phyloP scores from a whole-genome alignment of 2,329 filamentous ascomycete species.

The Cyphellophora attinorum region DNA sequence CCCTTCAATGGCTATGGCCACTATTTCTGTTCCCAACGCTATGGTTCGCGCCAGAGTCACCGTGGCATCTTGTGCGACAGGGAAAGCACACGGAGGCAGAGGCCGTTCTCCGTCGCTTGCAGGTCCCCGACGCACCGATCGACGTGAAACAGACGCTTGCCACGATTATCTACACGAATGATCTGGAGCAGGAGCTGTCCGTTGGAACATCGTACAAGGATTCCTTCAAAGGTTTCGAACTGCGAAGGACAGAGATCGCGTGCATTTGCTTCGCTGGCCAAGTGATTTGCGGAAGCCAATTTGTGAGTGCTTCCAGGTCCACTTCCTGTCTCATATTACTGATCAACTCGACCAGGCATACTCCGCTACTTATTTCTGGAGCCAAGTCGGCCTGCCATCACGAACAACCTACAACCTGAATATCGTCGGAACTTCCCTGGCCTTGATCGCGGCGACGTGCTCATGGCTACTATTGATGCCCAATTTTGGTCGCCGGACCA shows the following conservation, averaged over 20 bases:
- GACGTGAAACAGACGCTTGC: slow-evolving; percentile 20
- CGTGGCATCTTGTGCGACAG: slow-evolving; percentile 20
- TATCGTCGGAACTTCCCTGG: slow-evolving; percentile 52
- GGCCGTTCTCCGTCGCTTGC: slow-evolving; percentile 21
- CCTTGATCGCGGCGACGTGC: slow-evolving; percentile 40
- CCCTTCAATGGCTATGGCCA: slow-evolving; percentile 18
- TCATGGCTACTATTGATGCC: slow-evolving; percentile 37
- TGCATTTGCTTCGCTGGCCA: slow-evolving; percentile 28
- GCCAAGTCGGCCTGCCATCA: slow-evolving; percentile 27
- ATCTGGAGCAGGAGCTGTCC: slow-evolving; percentile 18
- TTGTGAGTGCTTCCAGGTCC: too few species aligned
- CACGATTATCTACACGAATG: slow-evolving; percentile 21
- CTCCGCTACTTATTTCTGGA: slow-evolving; percentile 30
- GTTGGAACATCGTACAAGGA: slow-evolving; percentile 22
- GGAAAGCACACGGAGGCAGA: slow-evolving; percentile 17
- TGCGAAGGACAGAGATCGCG: slow-evolving; percentile 32
- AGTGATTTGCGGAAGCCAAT: slow-evolving; percentile 24
- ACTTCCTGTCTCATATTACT: background rate
- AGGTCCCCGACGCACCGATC: slow-evolving; percentile 24
- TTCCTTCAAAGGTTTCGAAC: slow-evolving; percentile 23
- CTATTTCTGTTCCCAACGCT: slow-evolving; percentile 15
- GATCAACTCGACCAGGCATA: too few species aligned
- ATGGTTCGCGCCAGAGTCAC: slow-evolving; percentile 20
- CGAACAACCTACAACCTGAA: slow-evolving; percentile 27
- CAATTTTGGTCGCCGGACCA: slow-evolving; percentile 28